Evolutionary conservation across 1,284 basidiomycete species (phyloP), one percentile per base, ranked within the genome.

Genomic region (Sporisorium scitamineum): DNA sequence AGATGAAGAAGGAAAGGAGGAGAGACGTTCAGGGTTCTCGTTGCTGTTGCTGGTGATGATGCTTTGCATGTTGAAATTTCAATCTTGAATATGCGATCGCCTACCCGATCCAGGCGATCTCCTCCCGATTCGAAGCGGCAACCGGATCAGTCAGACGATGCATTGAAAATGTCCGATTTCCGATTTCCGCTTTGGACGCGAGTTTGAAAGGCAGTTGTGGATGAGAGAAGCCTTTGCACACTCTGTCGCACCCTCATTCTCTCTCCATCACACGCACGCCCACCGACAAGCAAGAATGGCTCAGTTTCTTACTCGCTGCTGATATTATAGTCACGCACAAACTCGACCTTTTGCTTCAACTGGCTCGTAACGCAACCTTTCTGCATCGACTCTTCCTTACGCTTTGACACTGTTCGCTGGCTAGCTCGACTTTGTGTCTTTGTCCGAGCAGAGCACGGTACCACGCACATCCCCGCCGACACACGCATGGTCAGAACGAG

Each of bases 141-240:
- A 20, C 5, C 31, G 26, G 16, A 11, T 41, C 45, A 20, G 37
- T 41, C 32, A 34, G 44, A 45, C 54, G 54, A 56, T 14, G 31
- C 54, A 13, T 20, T 29, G 18, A 47, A 26, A 48, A 26, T 41
- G 24, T 50, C 56, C 56, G 56, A 58, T 50, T 58, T 50, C 56
- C 56, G 56, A 58, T 50, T 58, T 41, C 56, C 56, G 55, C 24
- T 37, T n/a, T 56, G 26, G 55, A 57, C 55, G 55, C 55, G 55
- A 26, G 32, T 48, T 14, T 57, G 44, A 47, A 42, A n/a, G 8
- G 13, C 39, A 39, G 16, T 13, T 24, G 24, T 16, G n/a, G 29
- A 41, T 18, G 18, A 27, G 16, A 18, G 16, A 24, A 9, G 29
- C 14, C 54, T 45, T 27, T 16, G 9, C 3, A 31, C 41, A n/a